Percentiles rank a stretch among this genome's conserved stretches.
Conservation (phyloP, 2,329 filamentous ascomycete species). For the Penicillium glabrum region DNA sequence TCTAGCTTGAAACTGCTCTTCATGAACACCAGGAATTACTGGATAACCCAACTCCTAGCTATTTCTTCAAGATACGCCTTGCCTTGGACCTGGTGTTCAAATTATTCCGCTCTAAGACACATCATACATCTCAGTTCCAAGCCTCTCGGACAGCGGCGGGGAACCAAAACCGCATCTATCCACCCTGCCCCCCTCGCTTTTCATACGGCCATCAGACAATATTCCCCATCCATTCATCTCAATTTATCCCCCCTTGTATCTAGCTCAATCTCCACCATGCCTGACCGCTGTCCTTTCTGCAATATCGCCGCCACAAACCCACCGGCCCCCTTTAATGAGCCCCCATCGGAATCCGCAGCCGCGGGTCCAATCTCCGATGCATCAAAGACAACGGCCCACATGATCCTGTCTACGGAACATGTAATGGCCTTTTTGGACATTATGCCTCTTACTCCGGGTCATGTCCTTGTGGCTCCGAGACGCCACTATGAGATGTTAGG, state of each 20-base stretch:
- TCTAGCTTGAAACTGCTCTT: neutral
- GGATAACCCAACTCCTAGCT: neutral
- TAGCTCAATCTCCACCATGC: conserved; percentile 8
- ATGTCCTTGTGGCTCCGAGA: conserved; percentile 79
- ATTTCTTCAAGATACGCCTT: neutral
- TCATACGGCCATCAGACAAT: neutral
- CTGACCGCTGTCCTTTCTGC: conserved; percentile 56
- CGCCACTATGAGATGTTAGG: conserved; percentile 75
- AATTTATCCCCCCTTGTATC: neutral
- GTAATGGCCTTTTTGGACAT: conserved; percentile 92
- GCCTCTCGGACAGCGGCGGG: neutral
- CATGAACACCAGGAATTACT: neutral
- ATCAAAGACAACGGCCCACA: conserved; percentile 33
- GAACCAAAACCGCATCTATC: neutral
- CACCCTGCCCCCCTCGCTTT: neutral
- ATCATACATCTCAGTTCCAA: neutral
- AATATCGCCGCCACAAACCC: conserved; percentile 55
- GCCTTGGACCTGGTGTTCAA: neutral
- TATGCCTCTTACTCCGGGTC: conserved; percentile 78
- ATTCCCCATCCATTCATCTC: neutral
- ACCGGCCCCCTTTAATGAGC: conserved; percentile 28
- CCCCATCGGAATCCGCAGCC: conserved; percentile 22
- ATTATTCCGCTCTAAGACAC: neutral
- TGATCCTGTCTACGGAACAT: conserved; percentile 75
- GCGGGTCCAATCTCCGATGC: conserved; percentile 5